Base-by-base conservation (phyloP, 176 grass and related monocot genomes). In the Secale cereale region DNA sequence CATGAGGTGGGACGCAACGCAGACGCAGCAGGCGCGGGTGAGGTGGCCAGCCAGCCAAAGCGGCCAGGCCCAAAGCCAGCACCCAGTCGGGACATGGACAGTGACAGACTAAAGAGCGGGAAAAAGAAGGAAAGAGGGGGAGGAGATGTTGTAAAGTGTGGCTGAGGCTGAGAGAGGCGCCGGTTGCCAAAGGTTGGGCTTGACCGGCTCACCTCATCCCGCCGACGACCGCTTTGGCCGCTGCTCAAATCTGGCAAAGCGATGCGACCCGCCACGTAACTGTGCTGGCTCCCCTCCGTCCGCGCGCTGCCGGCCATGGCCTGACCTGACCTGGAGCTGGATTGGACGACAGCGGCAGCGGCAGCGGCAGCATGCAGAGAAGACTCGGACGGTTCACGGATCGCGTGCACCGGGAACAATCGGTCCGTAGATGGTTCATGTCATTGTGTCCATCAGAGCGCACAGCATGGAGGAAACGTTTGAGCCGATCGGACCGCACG, bases 151-250 rank as follows among this genome's bases (percentile, higher is more conserved):
- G 83, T 32, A 87, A 80, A 86, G 62, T 75, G 57, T 79, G 20
- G 77, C 77, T 69, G 78, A 76, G 76, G 13, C 46, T 3, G 19
- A 8, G 86, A 22, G 71, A 28, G 26, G 76, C 32, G 36, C 31
- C 65, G 45, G 67, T 22, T 45, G 52, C 48, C 70, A 94, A 91
- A 92, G 87, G 59, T 39, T 79, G 69, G 69, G 83, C 90, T 89
- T 91, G 90, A 94, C 88, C 78, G 85, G 68, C 76, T 70, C 71
- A 67, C 57, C 83, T 82, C 82, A 70, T 27, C 22, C 26, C 20
- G 3, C 22, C 46, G 36, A 69, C 48, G 36, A 69, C 61, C 59
- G 32, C 77, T 85, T 66, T 75, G 76, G 35, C 19, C 32, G 36
- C 35, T 29, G 40, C 64, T 82, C 54, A 26, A 65, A 72, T 85